A percentile compares a stretch with the other conserved stretches of the same genome.
Conservation (phyloP, 257 asterid species). For the Gentiana dahurica region DNA sequence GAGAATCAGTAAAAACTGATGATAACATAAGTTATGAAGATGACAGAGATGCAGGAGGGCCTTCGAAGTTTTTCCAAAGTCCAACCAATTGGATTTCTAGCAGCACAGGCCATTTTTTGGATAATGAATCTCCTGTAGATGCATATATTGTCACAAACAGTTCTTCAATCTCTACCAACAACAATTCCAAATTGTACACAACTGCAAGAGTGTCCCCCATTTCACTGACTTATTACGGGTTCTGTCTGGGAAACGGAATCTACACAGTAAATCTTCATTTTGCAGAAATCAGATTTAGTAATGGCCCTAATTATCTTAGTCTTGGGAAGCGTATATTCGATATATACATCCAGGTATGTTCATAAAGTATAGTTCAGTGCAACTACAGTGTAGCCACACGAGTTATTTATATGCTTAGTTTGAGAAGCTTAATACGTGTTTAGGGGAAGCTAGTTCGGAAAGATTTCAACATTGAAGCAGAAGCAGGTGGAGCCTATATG, state of each 20-base stretch:
- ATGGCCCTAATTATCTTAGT: slow-evolving; percentile 35
- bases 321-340: slow-evolving; percentile 70
- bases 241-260: slow-evolving; percentile 46
- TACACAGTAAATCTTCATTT: slow-evolving; percentile 66
- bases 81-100: slow-evolving; percentile 22
- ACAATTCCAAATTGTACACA: slow-evolving; percentile 8
- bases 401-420: too few relatives aligned
- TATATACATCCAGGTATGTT: slow-evolving; percentile 55
- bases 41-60: slow-evolving; percentile 11
- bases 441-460: slow-evolving; percentile 14
- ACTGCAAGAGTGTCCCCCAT: slow-evolving; percentile 17
- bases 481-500: slow-evolving; percentile 16
- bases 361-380: too few relatives aligned
- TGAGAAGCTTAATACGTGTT: too few relatives aligned
- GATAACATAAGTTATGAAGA: slow-evolving; percentile 11
- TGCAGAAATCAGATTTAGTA: slow-evolving; percentile 61
- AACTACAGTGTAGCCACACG: too few relatives aligned
- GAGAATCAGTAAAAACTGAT: slow-evolving; percentile 2
- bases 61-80: slow-evolving; percentile 15
- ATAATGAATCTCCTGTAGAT: background rate
- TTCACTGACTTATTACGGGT: slow-evolving; percentile 38
- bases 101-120: slow-evolving; percentile 28
- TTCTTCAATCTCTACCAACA: slow-evolving; percentile 6
- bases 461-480: slow-evolving; percentile 20
- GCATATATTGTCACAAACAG: slow-evolving; percentile 6